These are phyloP conservation scores for Astrothelium subdiscretum DNA, from an alignment of 495 filamentous ascomycete species.

Conservation along the genomic window DNA sequence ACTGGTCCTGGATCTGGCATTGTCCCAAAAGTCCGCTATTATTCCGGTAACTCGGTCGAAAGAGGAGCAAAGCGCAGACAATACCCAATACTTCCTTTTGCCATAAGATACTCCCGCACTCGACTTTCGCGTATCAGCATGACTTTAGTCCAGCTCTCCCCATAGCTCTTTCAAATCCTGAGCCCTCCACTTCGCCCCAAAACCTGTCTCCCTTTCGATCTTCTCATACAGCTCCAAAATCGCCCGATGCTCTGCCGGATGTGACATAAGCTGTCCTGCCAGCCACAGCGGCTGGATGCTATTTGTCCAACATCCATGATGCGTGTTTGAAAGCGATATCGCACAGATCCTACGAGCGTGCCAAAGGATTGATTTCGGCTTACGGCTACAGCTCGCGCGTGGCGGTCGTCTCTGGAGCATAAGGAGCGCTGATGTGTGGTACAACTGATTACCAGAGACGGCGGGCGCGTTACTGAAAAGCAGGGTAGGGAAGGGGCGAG, in stretches of 20 bases:
- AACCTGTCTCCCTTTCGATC: constrained; percentile 15
- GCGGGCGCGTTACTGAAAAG: constrained; percentile 8
- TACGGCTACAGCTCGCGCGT: background rate
- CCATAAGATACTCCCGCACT: too few relatives aligned
- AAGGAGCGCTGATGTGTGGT: constrained; percentile 14
- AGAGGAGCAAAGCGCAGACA: too few relatives aligned
- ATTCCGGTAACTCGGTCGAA: too few relatives aligned
- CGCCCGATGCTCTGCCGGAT: constrained; percentile 13
- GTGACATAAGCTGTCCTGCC: constrained; percentile 15
- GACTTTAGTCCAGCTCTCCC: constrained; percentile 3
- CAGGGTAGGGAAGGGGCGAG: constrained; percentile 12
- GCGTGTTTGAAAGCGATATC: constrained; percentile 12
- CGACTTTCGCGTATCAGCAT: background rate
- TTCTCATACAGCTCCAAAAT: constrained; percentile 10
- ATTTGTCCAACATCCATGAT: constrained; percentile 16
- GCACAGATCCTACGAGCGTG: constrained; percentile 16
- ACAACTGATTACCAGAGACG: constrained; percentile 13
- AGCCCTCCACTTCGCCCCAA: constrained; percentile 12
- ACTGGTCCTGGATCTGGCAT: too few relatives aligned
- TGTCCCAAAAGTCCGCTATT: too few relatives aligned
- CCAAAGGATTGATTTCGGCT: constrained; percentile 16
- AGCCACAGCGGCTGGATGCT: constrained; percentile 15
- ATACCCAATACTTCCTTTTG: too few relatives aligned
- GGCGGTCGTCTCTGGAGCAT: constrained; percentile 13
- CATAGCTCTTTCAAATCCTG: constrained; percentile 13